These are phyloP conservation scores for Golubevia sp. DNA, from an alignment of 1,284 basidiomycete species.

Conservation along the genomic window DNA sequence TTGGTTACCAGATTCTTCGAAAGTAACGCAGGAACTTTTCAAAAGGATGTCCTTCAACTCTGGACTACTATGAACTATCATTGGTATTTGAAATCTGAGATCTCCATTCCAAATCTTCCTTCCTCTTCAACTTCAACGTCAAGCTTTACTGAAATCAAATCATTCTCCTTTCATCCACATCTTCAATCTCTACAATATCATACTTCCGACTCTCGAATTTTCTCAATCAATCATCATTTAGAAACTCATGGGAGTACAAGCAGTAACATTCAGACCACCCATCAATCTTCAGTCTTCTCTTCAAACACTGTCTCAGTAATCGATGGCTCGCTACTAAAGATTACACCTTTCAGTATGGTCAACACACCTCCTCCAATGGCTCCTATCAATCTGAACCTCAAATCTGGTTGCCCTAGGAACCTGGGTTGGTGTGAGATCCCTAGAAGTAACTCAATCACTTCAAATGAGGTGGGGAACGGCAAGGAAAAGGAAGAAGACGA, in stretches of 20 bases:
- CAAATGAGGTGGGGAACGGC: neutral
- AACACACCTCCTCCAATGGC: neutral
- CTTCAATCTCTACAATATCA: constrained; percentile 43
- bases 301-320: too few species aligned
- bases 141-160: constrained; percentile 68
- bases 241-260: too few species aligned
- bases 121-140: constrained; percentile 11
- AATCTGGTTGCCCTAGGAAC: neutral
- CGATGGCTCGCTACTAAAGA: too few species aligned
- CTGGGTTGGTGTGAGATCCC: neutral
- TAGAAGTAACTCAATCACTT: too few species aligned
- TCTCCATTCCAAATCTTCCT: constrained; percentile 7
- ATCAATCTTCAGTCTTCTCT: too few species aligned
- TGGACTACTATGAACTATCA: constrained; percentile 97
- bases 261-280: too few species aligned
- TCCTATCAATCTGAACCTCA: neutral
- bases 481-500: neutral
- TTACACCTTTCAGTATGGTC: too few species aligned
- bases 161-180: constrained; percentile 66
- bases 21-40: neutral
- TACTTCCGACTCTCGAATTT: too few species aligned
- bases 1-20: constrained; percentile 69
- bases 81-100: constrained; percentile 69
- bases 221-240: too few species aligned
- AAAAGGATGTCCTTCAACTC: constrained; percentile 70